Conservation (phyloP, 2,329 filamentous ascomycete species). For the Colletotrichum echinochloae region DNA sequence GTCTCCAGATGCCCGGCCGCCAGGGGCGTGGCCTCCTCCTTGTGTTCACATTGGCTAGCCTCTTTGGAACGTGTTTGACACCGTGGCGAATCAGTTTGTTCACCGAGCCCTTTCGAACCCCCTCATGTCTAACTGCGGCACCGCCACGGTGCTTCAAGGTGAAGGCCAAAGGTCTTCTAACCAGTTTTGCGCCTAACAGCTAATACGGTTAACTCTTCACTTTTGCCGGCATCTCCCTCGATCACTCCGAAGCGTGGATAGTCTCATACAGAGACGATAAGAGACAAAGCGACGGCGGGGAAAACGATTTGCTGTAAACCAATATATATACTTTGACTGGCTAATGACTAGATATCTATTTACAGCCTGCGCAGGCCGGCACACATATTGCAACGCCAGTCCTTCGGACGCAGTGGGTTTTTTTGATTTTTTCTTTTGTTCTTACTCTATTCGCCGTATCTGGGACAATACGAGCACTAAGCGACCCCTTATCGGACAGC, state of each 20-base stretch:
- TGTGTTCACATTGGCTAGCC: background rate
- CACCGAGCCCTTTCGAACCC: background rate
- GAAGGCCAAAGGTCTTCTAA: background rate
- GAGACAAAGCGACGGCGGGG: no score
- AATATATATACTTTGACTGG: conserved; percentile 31
- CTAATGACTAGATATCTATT: conserved; percentile 33
- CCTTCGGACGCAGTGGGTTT: conserved; percentile 35
- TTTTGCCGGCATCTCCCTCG: background rate
- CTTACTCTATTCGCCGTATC: conserved; percentile 37
- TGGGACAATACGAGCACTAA: conserved; percentile 29
- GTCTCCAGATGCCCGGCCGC: background rate
- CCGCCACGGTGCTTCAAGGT: background rate
- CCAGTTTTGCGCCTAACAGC: background rate
- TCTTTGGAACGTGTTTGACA: background rate
- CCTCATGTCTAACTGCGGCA: background rate
- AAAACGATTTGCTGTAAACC: conserved; percentile 22
- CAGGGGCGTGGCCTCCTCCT: background rate
- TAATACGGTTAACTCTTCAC: background rate
- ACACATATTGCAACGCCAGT: conserved; percentile 21
- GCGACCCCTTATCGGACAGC: conserved; percentile 23
- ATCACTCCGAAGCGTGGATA: background rate
- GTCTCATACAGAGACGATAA: background rate
- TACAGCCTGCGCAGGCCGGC: conserved; percentile 38
- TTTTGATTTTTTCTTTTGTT: conserved; percentile 25
- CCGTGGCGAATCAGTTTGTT: background rate